Percentiles rank a stretch among this genome's conserved stretches.
Conservation (phyloP, 192 early-diverging fungal genomes). For the Rhizoclosmatium sp. region DNA sequence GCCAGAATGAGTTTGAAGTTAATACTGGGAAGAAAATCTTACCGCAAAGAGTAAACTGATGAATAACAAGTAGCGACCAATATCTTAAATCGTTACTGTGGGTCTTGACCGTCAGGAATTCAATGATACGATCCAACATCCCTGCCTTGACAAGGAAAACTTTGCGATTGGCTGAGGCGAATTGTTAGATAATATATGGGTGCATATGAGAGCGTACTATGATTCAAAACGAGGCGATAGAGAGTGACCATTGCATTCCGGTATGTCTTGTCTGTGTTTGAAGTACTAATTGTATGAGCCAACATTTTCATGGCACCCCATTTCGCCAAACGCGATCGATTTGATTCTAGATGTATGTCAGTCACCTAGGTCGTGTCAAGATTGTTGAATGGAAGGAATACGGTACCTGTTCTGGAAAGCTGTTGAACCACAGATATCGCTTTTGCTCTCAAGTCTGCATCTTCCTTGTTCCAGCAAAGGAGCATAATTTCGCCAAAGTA, state of each 20-base stretch:
- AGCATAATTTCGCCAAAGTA: conserved; percentile 65
- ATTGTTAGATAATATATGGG: conserved; percentile 19
- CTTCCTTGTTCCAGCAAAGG: conserved; percentile 51
- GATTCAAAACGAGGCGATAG: conserved; percentile 70
- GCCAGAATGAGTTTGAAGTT: conserved; percentile 8
- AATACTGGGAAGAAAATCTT: conserved; percentile 1
- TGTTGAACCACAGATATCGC: conserved; percentile 74
- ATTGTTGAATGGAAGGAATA: not conserved
- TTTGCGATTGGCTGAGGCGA: conserved; percentile 52
- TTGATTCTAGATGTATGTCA: conserved; percentile 58
- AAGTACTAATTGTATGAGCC: conserved; percentile 57
- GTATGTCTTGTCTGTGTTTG: conserved; percentile 63
- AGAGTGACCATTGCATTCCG: conserved; percentile 72
- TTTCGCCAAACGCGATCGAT: conserved; percentile 60
- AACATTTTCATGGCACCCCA: conserved; percentile 70
- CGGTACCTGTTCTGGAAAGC: conserved; percentile 66
- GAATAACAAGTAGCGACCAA: conserved; percentile 79
- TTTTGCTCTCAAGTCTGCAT: conserved; percentile 57
- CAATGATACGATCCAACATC: conserved; percentile 64
- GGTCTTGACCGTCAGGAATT: conserved; percentile 59
- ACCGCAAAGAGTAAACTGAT: conserved; percentile 76
- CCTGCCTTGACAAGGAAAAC: conserved; percentile 65
- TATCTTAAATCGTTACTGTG: conserved; percentile 81
- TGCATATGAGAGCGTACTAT: conserved; percentile 50
- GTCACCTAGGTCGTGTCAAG: not conserved